Conservation (phyloP, 75 land plant species). For the Sequoiadendron giganteum region DNA sequence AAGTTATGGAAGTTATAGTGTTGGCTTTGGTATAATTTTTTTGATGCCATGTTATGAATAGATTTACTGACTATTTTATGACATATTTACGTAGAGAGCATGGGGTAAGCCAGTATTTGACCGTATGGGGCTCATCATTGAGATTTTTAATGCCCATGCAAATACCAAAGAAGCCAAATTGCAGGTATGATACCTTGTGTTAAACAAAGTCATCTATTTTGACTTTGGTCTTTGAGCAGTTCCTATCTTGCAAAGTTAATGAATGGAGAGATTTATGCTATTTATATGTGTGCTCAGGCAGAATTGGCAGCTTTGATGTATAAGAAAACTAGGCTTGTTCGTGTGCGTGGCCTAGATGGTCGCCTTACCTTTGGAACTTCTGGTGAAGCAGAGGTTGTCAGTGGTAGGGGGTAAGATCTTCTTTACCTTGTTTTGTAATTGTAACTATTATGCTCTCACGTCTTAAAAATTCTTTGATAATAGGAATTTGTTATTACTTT, state of each 20-base stretch:
- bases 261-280: neutral
- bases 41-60: neutral
- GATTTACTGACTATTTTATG: neutral
- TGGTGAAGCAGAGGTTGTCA: conserved; percentile 94
- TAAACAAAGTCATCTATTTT: conserved; percentile 1
- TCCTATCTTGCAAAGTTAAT: conserved; percentile 8
- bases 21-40: neutral
- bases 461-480: neutral
- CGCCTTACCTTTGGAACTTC: conserved; percentile 73
- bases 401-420: conserved; percentile 85
- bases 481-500: neutral
- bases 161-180: conserved; percentile 94
- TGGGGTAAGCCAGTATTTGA: conserved; percentile 95
- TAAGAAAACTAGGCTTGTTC: conserved; percentile 81
- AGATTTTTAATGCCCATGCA: conserved; percentile 98
- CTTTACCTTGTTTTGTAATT: neutral
- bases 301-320: conserved; percentile 95
- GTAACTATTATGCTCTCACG: neutral
- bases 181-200: conserved; percentile 48
- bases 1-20: neutral
- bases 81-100: conserved; percentile 42
- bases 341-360: conserved; percentile 71
- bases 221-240: neutral
- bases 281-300: conserved; percentile 41
- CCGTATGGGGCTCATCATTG: conserved; percentile 96